Base-by-base conservation (phyloP, 208 protist species). In the Strigomonas culicis region DNA sequence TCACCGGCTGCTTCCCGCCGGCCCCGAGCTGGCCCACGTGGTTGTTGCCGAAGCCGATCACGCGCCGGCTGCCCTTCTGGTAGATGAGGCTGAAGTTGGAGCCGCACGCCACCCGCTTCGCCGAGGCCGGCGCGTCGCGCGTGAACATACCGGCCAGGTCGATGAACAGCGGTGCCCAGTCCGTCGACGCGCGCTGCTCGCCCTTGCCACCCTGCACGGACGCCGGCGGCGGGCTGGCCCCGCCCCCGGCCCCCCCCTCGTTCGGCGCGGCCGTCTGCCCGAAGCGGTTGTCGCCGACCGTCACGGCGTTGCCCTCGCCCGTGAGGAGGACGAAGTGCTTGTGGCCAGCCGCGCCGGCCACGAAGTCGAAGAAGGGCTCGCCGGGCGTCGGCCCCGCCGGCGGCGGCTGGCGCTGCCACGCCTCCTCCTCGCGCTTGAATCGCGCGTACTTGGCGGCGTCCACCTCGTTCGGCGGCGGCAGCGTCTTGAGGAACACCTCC, bases 401-500 rank as follows among this genome's bases (percentile, higher is more conserved):
- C 53, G 13, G 11, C 49, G n/a, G 44, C 15, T 51, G 46, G 46
- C 46, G 50, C 11, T 31, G 30, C 28, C 34, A 17, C 36, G 19
- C 50, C 31, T 51, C 58, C 46, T 86, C 83, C 58, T 91, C 84
- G 11, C 60, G 59, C 59, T 91, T 62, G 74, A 91, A 91, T 3
- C 84, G 80, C 4, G 11, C 34, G 64, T 82, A 88, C 68, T 87
- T 88, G 6, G 24, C 51, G 4, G 70, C 36, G 66, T 91, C 74
- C 4, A 80, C 69, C 46, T 91, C 81, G 10, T 28, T 28, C 4
- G 86, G 86, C 17, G 86, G 80, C n/a, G 86, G 86, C 24, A 92
- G 82, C 1, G 72, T 79, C 56, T 87, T 92, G 44, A 92, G 73
- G 61, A 92, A 87, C 27, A 92, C 71, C 59, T 92, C 86, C 11